Evolutionary conservation across 805 yeast genomes (phyloP).

Genomic region (Brettanomyces sp.): DNA sequence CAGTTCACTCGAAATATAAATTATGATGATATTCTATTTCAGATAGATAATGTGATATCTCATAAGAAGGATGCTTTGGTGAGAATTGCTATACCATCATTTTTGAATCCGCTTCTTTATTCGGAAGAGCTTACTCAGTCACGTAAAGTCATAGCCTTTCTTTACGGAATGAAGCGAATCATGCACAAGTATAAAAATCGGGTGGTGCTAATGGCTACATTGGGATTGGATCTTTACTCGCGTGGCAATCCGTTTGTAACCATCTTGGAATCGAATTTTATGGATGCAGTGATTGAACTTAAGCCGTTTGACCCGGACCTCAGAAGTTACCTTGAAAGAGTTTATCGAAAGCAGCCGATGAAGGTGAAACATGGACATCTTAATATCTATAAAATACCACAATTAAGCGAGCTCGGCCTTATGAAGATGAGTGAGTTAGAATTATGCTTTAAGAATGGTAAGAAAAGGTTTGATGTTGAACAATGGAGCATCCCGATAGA

Average conservation of each 20-base stretch:
- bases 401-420: conserved; percentile 64
- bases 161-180: conserved; percentile 49
- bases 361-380: conserved; percentile 82
- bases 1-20: conserved; percentile 19
- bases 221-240: conserved; percentile 61
- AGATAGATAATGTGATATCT: conserved; percentile 33
- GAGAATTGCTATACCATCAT: conserved; percentile 65
- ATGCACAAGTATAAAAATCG: conserved; percentile 32
- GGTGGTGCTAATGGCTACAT: conserved; percentile 41
- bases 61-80: conserved; percentile 40
- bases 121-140: conserved; percentile 33
- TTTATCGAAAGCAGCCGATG: conserved; percentile 62
- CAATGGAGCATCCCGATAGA: conserved; percentile 98
- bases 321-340: conserved; percentile 54
- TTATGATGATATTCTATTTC: conserved; percentile 23
- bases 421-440: conserved; percentile 72
- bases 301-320: conserved; percentile 77
- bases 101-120: conserved; percentile 72
- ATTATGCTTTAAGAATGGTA: conserved; percentile 78
- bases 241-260: conserved; percentile 38
- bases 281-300: conserved; percentile 63
- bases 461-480: conserved; percentile 75
- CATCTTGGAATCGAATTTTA: conserved; percentile 41
- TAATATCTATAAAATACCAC: conserved; percentile 65
- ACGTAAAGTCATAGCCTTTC: conserved; percentile 44